These are phyloP conservation scores for Irpex sp. DNA, from an alignment of 1,284 basidiomycete species.

Conservation along the genomic window DNA sequence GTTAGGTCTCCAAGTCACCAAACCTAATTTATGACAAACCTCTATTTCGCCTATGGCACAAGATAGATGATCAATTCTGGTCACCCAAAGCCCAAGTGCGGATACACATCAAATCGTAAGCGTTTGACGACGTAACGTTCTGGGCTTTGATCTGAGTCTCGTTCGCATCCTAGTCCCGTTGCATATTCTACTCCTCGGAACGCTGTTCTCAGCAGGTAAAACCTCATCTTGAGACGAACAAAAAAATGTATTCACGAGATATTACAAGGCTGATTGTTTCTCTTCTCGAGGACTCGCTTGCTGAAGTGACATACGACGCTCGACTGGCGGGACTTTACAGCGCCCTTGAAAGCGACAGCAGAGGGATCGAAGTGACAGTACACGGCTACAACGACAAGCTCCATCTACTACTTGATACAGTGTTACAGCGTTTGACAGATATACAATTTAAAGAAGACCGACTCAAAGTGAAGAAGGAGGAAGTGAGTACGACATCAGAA, in stretches of 20 bases:
- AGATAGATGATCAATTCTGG: constrained; percentile 31
- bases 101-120: constrained; percentile 23
- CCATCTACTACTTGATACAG: constrained; percentile 41
- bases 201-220: constrained; percentile 24
- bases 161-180: constrained; percentile 15
- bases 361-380: constrained; percentile 43
- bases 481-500: constrained; percentile 15
- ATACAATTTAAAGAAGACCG: constrained; percentile 19
- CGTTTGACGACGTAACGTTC: not conserved
- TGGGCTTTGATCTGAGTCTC: not conserved
- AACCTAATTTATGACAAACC: constrained; percentile 16
- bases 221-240: not conserved
- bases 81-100: constrained; percentile 25
- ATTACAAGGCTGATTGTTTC: constrained; percentile 27
- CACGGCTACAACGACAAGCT: constrained; percentile 72
- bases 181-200: constrained; percentile 25
- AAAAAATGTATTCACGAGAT: constrained; percentile 31
- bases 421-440: constrained; percentile 20
- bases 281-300: constrained; percentile 28
- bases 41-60: constrained; percentile 24
- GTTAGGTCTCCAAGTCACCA: constrained; percentile 21
- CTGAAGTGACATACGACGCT: constrained; percentile 53
- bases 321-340: constrained; percentile 60
- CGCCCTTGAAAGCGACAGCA: constrained; percentile 39
- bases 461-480: constrained; percentile 24